Evolutionary conservation across 768 basidiomycete genomes (phyloP).

Genomic region (Lenzites betulinus): DNA sequence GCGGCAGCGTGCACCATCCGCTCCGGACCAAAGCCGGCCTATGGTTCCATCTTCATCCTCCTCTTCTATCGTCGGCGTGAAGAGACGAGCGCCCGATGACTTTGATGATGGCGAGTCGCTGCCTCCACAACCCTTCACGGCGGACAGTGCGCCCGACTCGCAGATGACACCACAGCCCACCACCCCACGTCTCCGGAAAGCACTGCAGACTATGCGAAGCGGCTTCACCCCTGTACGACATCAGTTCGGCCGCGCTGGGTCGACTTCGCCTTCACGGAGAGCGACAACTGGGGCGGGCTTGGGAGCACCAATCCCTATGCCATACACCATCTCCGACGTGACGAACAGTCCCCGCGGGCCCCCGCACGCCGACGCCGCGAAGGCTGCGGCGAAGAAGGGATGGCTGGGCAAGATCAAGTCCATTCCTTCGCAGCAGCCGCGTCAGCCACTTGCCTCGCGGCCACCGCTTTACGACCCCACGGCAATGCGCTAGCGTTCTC

Average conservation of each 20-base stretch:
- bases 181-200: conserved; percentile 66
- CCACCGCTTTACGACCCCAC: conserved; percentile 16
- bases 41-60: conserved; percentile 30
- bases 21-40: neutral
- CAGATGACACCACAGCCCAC: conserved; percentile 40
- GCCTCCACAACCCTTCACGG: conserved; percentile 66
- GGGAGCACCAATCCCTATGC: conserved; percentile 29
- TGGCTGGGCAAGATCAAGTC: conserved; percentile 76
- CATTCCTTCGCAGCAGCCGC: conserved; percentile 19
- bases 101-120: conserved; percentile 58
- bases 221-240: conserved; percentile 76
- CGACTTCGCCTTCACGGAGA: conserved; percentile 52
- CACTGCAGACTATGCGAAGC: conserved; percentile 55
- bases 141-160: conserved; percentile 43
- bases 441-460: conserved; percentile 3
- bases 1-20: conserved; percentile 17
- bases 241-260: conserved; percentile 42
- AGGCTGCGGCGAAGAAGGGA: conserved; percentile 54
- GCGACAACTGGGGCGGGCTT: conserved; percentile 40
- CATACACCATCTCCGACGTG: conserved; percentile 51
- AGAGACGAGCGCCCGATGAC: conserved; percentile 77
- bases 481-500: conserved; percentile 6
- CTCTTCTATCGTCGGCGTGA: conserved; percentile 54
- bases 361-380: conserved; percentile 5
- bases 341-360: conserved; percentile 59